Evolutionary conservation across 495 filamentous ascomycete species (phyloP).

Genomic region (Penicillium egyptiacum): DNA sequence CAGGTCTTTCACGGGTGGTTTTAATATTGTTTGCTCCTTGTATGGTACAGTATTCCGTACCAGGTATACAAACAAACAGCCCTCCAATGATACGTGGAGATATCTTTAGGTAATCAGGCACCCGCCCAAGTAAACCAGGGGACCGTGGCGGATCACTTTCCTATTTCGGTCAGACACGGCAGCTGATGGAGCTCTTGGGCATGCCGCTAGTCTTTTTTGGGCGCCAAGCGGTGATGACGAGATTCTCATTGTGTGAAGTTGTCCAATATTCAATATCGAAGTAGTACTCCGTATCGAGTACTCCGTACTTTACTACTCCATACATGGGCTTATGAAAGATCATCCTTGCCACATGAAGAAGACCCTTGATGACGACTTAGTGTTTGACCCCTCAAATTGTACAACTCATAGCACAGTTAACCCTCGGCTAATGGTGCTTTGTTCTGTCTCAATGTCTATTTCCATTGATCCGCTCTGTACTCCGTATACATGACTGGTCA

Average conservation of each 20-base stretch:
- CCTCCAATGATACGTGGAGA: conserved; percentile 3
- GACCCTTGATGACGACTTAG: conserved; percentile 4
- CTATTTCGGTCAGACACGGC: conserved; percentile 20
- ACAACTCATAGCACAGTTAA: background rate
- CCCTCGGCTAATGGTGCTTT: conserved; percentile 1
- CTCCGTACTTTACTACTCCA: too few species aligned
- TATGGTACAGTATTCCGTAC: conserved; percentile 9
- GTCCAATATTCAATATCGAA: background rate
- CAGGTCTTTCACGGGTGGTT: background rate
- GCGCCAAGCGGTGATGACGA: conserved; percentile 3
- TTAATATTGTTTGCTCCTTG: conserved; percentile 4
- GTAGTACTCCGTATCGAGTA: background rate
- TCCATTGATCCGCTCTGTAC: background rate
- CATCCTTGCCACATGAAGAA: conserved; percentile 4
- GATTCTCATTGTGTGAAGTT: conserved; percentile 4
- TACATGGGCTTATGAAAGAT: background rate
- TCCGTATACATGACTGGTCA: background rate
- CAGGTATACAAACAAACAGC: background rate
- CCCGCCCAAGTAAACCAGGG: conserved; percentile 13
- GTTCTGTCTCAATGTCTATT: background rate
- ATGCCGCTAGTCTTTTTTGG: background rate
- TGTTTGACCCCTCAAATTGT: background rate
- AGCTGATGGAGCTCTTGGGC: conserved; percentile 5
- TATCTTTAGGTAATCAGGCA: conserved; percentile 25
- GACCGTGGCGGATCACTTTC: conserved; percentile 15